Base-by-base conservation (phyloP, 2,329 filamentous ascomycete species). In the Fusarium sterilihyphosum region DNA sequence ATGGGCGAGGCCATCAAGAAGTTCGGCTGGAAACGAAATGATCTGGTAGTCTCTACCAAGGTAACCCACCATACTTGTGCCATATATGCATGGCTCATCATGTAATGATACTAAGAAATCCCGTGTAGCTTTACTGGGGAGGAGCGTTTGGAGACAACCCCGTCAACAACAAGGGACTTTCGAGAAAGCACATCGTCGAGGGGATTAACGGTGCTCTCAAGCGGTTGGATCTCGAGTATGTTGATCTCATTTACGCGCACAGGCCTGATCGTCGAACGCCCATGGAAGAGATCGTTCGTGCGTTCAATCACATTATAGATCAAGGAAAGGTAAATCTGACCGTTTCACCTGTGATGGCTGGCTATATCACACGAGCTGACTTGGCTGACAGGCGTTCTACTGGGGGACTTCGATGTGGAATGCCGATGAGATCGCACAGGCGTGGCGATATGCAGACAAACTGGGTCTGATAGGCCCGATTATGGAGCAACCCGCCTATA, bases 361-460 rank as follows among this genome's bases (percentile, higher is more conserved):
- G 13, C 17, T n/a, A 13, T 4, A 44, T 35, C 26, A 46, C 22
- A 20, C 13, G 44, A 14, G 37, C 46, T 58, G 37, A 71, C 40
- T 22, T 35, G 20, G 35, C 18, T 29, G 12, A 18, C n/a, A 92
- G 83, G 89, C 90, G 6, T 89, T 93, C 73, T 92, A 93, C 84
- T 92, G 91, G 91, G 91, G 91, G 47, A 93, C 91, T 0, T 92
- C 89, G 0, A 90, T 92, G 80, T 93, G 91, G 91, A 87, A 85
- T 69, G 89, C 91, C 49, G 87, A 88, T 67, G 90, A 92, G 83
- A 92, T 93, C 78, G 87, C 88, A 11, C 86, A 89, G 66, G 91
- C 91, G 1, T 90, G 88, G 84, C 84, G 88, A 20, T 85, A 89
- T 69, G 89, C 91, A 40, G 89, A 92, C 74, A 86, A 85, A 73